A percentile compares a stretch with the other conserved stretches of the same genome.
phyloP scores from a whole-genome alignment of 345 rosid species.

The Linum trigynum region DNA sequence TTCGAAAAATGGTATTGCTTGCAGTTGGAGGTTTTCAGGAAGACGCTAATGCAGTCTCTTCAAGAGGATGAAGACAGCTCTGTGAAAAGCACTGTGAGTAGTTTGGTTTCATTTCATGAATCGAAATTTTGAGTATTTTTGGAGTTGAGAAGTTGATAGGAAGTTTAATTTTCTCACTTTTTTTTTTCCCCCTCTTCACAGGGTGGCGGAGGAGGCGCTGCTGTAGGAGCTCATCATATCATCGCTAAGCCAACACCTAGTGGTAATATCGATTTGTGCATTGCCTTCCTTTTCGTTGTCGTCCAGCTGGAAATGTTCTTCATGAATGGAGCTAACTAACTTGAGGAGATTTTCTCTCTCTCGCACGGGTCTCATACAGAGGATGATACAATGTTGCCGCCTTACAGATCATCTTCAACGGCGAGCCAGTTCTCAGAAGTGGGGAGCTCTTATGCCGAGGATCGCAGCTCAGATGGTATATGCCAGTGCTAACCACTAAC shows the following conservation, averaged over 20 bases:
- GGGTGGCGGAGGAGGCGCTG: background rate
- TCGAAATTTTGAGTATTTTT: background rate
- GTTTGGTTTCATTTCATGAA: background rate
- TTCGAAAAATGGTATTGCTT: slow-evolving; percentile 3
- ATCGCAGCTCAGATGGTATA: slow-evolving; percentile 47
- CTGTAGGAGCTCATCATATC: slow-evolving; percentile 40
- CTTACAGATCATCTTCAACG: slow-evolving; percentile 43
- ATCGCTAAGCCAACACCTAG: slow-evolving; percentile 69
- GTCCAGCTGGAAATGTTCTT: background rate
- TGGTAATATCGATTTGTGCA: slow-evolving; percentile 23
- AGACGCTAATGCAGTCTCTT: slow-evolving; percentile 86
- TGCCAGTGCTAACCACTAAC: background rate
- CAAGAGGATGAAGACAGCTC: slow-evolving; percentile 70
- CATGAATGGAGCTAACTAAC: too few relatives aligned
- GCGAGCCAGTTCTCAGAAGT: slow-evolving; percentile 45
- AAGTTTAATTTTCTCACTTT: too few relatives aligned
- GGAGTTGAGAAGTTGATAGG: background rate
- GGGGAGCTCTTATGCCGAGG: slow-evolving; percentile 36
- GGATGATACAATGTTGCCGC: slow-evolving; percentile 42
- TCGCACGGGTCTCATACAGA: slow-evolving; percentile 28
- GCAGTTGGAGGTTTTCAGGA: slow-evolving; percentile 86
- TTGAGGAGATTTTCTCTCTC: background rate
- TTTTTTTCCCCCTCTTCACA: background rate
- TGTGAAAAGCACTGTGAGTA: slow-evolving; percentile 21
- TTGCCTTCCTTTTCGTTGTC: background rate